Conservation (phyloP, 2,329 filamentous ascomycete species). For the Dactylellina parvicollis region DNA sequence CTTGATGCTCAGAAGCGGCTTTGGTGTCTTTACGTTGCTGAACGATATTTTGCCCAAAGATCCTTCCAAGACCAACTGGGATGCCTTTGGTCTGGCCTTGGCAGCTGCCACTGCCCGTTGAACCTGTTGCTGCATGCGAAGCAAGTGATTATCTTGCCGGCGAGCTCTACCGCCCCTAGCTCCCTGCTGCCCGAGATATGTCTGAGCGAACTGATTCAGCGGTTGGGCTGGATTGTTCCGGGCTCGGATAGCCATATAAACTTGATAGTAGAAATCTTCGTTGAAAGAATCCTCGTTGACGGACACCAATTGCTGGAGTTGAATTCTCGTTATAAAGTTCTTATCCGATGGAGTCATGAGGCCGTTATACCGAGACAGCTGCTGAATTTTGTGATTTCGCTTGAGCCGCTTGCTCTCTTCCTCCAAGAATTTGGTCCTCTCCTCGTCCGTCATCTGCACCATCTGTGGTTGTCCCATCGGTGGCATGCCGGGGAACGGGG, state of each 20-base stretch:
- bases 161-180: conserved; percentile 69
- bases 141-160: conserved; percentile 89
- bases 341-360: conserved; percentile 99
- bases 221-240: conserved; percentile 92
- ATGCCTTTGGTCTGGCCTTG: conserved; percentile 97
- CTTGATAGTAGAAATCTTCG: conserved; percentile 99
- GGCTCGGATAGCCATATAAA: conserved; percentile 91
- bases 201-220: conserved; percentile 95
- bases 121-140: conserved; percentile 99
- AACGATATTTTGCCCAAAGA: conserved; percentile 98
- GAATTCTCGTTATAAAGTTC: conserved; percentile 98
- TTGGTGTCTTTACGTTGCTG: conserved; percentile 97
- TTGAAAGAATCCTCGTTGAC: conserved; percentile 83
- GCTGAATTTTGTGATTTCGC: conserved; percentile 89
- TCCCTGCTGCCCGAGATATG: conserved; percentile 94
- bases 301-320: conserved; percentile 92
- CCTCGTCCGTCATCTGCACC: conserved; percentile 75
- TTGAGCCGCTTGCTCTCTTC: conserved; percentile 96
- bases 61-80: conserved; percentile 93
- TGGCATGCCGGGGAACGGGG: conserved; percentile 37
- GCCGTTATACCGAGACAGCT: conserved; percentile 75
- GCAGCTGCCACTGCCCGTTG: conserved; percentile 96
- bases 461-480: conserved; percentile 41
- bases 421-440: conserved; percentile 82
- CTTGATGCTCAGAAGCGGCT: conserved; percentile 94